Conservation (phyloP, 345 rosid genomes). For the Streptanthus diversifolius region DNA sequence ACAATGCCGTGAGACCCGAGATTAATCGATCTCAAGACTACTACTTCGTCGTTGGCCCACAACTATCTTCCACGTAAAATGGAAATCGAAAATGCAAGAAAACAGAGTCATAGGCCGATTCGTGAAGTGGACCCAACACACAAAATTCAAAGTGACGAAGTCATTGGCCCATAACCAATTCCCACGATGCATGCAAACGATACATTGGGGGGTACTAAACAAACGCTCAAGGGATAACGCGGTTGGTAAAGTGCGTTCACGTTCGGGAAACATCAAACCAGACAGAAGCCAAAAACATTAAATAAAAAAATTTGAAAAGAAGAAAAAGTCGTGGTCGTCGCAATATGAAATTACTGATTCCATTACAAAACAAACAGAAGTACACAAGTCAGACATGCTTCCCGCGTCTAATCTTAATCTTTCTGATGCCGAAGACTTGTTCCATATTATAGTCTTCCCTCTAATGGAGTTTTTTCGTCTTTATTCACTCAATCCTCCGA, state of each 20-base stretch:
- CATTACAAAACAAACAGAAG: conserved; percentile 26
- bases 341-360: background rate
- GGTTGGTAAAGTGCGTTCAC: conserved; percentile 12
- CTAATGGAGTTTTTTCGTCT: conserved; percentile 27
- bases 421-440: conserved; percentile 17
- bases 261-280: background rate
- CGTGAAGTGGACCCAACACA: background rate
- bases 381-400: conserved; percentile 35
- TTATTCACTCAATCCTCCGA: conserved; percentile 11
- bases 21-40: background rate
- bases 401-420: conserved; percentile 32
- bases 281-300: background rate
- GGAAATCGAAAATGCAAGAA: background rate
- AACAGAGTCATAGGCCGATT: background rate
- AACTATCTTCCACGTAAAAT: background rate
- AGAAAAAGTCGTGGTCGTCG: conserved; percentile 21
- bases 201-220: background rate
- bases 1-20: background rate
- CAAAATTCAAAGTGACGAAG: background rate
- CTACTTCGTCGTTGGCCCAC: background rate
- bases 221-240: conserved; percentile 5
- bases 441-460: conserved; percentile 21
- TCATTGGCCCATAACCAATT: conserved; percentile 1
- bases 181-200: background rate
- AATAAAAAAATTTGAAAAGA: background rate